A percentile compares a stretch with the other conserved stretches of the same genome.
phyloP scores from a whole-genome alignment of 768 basidiomycete species.

The Pulveroboletus ravenelii region DNA sequence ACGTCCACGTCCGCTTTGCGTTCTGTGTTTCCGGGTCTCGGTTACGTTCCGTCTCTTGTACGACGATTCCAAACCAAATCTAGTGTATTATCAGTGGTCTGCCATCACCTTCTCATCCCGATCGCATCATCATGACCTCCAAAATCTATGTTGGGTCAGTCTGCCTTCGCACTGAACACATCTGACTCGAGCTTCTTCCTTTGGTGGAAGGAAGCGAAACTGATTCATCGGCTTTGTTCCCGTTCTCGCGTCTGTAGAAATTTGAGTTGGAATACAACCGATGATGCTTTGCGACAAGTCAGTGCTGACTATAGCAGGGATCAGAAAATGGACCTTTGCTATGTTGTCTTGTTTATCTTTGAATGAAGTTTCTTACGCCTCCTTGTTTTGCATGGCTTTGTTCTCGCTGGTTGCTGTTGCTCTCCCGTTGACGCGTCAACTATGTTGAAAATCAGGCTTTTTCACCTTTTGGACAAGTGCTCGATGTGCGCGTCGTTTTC shows the following conservation, averaged over 20 bases:
- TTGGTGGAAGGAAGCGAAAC: conserved; percentile 44
- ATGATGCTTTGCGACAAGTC: conserved; percentile 85
- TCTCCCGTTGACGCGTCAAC: conserved; percentile 19
- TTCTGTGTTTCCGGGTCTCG: conserved; percentile 49
- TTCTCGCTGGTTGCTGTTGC: conserved; percentile 14
- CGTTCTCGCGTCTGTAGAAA: conserved; percentile 63
- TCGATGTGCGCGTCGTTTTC: conserved; percentile 77
- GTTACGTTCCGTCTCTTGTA: conserved; percentile 54
- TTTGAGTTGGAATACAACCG: conserved; percentile 94
- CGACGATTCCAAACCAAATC: conserved; percentile 44
- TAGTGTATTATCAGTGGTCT: conserved; percentile 43
- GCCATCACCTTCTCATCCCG: conserved; percentile 18
- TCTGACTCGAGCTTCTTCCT: conserved; percentile 42
- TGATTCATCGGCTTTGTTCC: conserved; percentile 45
- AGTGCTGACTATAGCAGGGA: conserved; percentile 49
- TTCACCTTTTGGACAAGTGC: conserved; percentile 70
- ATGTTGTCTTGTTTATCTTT: conserved; percentile 44
- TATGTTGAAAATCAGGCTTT: conserved; percentile 61
- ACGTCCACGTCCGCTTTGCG: conserved; percentile 45
- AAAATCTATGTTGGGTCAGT: conserved; percentile 96
- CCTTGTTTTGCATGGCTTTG: conserved; percentile 26
- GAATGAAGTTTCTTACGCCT: conserved; percentile 28
- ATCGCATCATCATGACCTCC: conserved; percentile 46
- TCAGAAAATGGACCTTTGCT: conserved; percentile 26
- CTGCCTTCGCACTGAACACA: conserved; percentile 49